Evolutionary conservation across 176 grass and related monocot genomes (phyloP).

Genomic region (Avena atlantica): DNA sequence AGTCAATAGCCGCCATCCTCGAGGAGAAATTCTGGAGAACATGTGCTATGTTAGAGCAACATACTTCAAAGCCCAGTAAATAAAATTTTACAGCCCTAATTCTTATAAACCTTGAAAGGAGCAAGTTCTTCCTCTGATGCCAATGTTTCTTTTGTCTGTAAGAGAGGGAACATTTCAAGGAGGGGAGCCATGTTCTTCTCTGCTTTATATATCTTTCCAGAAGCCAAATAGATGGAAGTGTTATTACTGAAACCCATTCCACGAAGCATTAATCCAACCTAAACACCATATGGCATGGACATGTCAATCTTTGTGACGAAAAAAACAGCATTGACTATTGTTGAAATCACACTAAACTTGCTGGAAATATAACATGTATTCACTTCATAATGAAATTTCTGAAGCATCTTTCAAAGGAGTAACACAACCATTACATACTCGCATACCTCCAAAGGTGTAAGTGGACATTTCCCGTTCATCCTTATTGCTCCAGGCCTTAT

Average conservation of each 20-base stretch:
- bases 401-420: conserved; percentile 33
- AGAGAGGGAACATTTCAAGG: conserved; percentile 98
- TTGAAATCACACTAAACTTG: conserved; percentile 7
- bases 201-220: conserved; percentile 95
- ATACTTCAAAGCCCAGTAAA: neutral
- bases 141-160: conserved; percentile 95
- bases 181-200: conserved; percentile 96
- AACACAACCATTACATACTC: conserved; percentile 25
- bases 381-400: conserved; percentile 16
- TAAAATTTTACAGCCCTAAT: neutral
- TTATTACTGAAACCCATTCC: conserved; percentile 95
- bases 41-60: conserved; percentile 18
- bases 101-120: conserved; percentile 74
- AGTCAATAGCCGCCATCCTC: conserved; percentile 98
- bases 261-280: conserved; percentile 97
- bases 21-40: conserved; percentile 90
- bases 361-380: conserved; percentile 31
- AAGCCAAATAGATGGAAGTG: conserved; percentile 96
- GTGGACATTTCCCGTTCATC: conserved; percentile 97
- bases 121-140: conserved; percentile 85
- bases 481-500: conserved; percentile 92
- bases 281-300: conserved; percentile 36
- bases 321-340: conserved; percentile 1
- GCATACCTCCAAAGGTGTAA: conserved; percentile 96
- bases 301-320: neutral